Evolutionary conservation across 371 early-diverging fungal genomes (phyloP), one percentile per base, ranked within the genome.

Genomic region (Cokeromyces recurvatus): DNA sequence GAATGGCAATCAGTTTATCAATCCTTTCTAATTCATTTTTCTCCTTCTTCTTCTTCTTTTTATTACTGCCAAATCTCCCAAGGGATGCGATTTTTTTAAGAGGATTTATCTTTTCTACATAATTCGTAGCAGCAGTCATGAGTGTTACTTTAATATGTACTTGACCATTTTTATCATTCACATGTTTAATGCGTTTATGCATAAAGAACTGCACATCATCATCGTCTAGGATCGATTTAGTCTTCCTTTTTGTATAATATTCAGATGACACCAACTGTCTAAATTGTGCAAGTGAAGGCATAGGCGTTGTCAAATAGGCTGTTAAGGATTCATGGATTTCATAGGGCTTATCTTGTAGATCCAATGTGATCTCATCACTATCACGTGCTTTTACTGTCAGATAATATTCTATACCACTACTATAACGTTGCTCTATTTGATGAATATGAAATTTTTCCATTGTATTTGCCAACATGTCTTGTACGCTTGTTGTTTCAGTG

Each of bases 251-350:
- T 8, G 32, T 32, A 3, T 27, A 17, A 77, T 79, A 9, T 66
- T 51, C 51, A 89, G 51, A 14, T 43, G 51, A 12, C 37, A 48
- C 41, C 85, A 77, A 24, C 77, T 66, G 3, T 72, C 66, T 11
- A 89, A 55, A 10, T 70, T 53, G 43, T 90, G 75, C 35, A 3
- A 65, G 42, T 1, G 62, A 55, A 19, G 78, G 78, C 61, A 78
- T 55, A 0, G 78, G 78, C 20, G 78, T 78, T 0, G 74, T 78
- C 2, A 75, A 52, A 31, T 74, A 70, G 1, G 68, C 67, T 3
- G 76, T 78, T 12, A 78, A 56, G 2, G 78, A 69, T 47, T 71
- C 69, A 42, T 73, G 71, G 17, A 78, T 78, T 10, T 62, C 56
- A 53, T 68, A 64, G 0, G 78, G 78, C 48, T 74, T 75, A 49